phyloP scores from a whole-genome alignment of 495 filamentous ascomycete species.

The Cladorrhinum samala region DNA sequence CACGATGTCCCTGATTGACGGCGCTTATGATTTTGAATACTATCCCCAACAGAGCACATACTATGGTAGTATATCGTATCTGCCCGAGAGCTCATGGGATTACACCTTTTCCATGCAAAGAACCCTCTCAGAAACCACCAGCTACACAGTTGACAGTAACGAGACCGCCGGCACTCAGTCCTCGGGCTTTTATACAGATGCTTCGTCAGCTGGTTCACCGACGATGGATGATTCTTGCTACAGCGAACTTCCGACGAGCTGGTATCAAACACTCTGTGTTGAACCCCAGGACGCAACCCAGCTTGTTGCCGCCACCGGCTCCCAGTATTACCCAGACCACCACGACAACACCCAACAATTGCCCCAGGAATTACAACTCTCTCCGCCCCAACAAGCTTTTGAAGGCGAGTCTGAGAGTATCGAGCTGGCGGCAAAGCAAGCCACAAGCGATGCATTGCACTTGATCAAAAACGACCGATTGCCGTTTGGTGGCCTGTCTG shows the following conservation, averaged over 20 bases:
- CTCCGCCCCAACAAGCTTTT: background rate
- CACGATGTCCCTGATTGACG: too few species aligned
- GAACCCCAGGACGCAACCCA: background rate
- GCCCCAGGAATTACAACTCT: background rate
- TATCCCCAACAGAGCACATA: too few species aligned
- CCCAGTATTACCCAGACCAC: background rate
- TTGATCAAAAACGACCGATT: background rate
- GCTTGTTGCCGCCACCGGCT: conserved; percentile 3
- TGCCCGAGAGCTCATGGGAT: too few species aligned
- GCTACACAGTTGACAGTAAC: conserved; percentile 1
- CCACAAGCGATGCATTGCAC: conserved; percentile 2
- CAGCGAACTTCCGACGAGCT: background rate
- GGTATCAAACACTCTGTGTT: background rate
- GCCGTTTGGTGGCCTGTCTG: background rate
- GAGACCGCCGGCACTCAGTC: background rate
- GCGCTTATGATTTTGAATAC: too few species aligned
- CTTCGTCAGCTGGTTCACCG: background rate
- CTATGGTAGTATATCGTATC: too few species aligned
- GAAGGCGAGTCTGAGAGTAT: background rate
- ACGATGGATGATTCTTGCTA: background rate
- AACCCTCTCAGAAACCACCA: conserved; percentile 6
- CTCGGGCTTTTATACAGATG: background rate
- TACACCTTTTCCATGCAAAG: too few species aligned
- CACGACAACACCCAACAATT: background rate
- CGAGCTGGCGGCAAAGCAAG: conserved; percentile 4